Percentiles rank a stretch among this genome's conserved stretches.
Evolutionary conservation across 176 grass and related monocot genomes (phyloP).

Genomic region (Cenchrus purpureus): DNA sequence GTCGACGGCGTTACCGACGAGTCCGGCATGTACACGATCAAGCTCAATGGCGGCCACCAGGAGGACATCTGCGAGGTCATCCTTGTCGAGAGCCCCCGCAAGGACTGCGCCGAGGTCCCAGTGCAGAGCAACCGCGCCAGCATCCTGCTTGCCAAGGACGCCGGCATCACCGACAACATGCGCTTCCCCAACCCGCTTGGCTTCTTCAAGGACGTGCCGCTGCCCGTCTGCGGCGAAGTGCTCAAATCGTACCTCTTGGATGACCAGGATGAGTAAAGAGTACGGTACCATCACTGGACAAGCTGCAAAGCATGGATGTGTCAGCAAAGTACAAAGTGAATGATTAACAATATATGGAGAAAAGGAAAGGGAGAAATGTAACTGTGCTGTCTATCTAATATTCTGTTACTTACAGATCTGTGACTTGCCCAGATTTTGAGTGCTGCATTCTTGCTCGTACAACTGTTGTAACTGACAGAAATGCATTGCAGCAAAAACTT

Average conservation of each 20-base stretch:
- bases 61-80: conserved; percentile 77
- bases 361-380: conserved; percentile 29
- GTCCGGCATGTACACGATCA: conserved; percentile 63
- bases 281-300: conserved; percentile 2
- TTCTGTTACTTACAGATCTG: conserved; percentile 23
- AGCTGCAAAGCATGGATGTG: conserved; percentile 19
- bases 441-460: not conserved
- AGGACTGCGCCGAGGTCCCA: conserved; percentile 47
- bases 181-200: conserved; percentile 68
- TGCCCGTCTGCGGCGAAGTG: conserved; percentile 57
- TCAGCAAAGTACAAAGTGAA: conserved; percentile 9
- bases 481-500: not conserved
- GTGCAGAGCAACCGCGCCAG: conserved; percentile 43
- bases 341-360: conserved; percentile 1
- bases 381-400: conserved; percentile 26
- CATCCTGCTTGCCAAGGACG: conserved; percentile 49
- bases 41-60: conserved; percentile 69
- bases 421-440: conserved; percentile 24
- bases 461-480: not conserved
- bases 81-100: conserved; percentile 56
- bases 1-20: conserved; percentile 55
- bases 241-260: conserved; percentile 45
- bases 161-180: conserved; percentile 45
- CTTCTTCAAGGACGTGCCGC: conserved; percentile 66
- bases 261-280: conserved; percentile 40